phyloP scores from a whole-genome alignment of 2,329 filamentous ascomycete species.

The Metarhizium guizhouense region DNA sequence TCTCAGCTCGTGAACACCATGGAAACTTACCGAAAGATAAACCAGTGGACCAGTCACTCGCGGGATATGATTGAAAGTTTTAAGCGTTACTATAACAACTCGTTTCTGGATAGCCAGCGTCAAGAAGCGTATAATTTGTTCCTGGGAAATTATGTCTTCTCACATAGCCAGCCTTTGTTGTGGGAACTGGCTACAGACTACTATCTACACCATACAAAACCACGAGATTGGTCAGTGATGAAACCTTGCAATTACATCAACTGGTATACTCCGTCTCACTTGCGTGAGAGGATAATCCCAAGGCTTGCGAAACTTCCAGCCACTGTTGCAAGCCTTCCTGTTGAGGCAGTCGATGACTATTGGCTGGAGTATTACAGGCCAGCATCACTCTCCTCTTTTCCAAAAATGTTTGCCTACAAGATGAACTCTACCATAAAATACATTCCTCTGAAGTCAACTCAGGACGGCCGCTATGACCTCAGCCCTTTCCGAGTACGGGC shows the following conservation, averaged over 20 bases:
- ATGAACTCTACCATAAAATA: slow-evolving; percentile 86
- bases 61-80: slow-evolving; percentile 99
- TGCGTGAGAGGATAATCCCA: slow-evolving; percentile 53
- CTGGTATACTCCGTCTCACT: slow-evolving; percentile 73
- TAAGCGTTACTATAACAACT: slow-evolving; percentile 98
- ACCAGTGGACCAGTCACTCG: slow-evolving; percentile 96
- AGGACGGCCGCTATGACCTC: slow-evolving; percentile 69
- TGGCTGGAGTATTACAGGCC: slow-evolving; percentile 97
- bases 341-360: slow-evolving; percentile 76
- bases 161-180: slow-evolving; percentile 82
- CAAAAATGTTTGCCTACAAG: slow-evolving; percentile 86
- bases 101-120: slow-evolving; percentile 92
- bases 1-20: slow-evolving; percentile 98
- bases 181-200: slow-evolving; percentile 96
- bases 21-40: slow-evolving; percentile 98
- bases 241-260: slow-evolving; percentile 65
- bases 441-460: slow-evolving; percentile 64
- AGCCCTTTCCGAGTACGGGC: slow-evolving; percentile 81
- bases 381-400: slow-evolving; percentile 75
- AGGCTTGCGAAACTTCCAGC: slow-evolving; percentile 30
- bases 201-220: slow-evolving; percentile 86
- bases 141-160: slow-evolving; percentile 88
- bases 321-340: slow-evolving; percentile 30
- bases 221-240: slow-evolving; percentile 60
- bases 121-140: slow-evolving; percentile 98